Evolutionary conservation across 2,329 filamentous ascomycete species (phyloP), one percentile per base, ranked within the genome.

Genomic region (Mycosphaerelloides madeirae): DNA sequence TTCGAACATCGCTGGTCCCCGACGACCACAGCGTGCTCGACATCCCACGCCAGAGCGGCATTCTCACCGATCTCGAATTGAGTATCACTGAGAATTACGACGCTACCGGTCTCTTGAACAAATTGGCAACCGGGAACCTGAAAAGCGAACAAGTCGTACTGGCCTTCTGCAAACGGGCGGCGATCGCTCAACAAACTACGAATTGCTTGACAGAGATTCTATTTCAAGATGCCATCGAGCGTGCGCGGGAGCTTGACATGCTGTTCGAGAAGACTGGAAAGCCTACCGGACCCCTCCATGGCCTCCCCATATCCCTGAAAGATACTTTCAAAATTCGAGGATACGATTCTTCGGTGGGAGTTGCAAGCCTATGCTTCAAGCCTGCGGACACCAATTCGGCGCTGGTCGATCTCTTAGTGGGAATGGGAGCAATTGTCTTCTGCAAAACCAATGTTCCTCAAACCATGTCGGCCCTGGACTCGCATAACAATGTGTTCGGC

Each of bases 401-500:
- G 40, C 69, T 78, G n/a, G 43, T 76, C 12, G 60, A 73, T 41
- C 66, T 69, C 49, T 53, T 73, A 16, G 62, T 62, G 52, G 58
- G 64, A 3, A 71, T 73, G 3, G 76, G 75, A 2, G 71, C 71
- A 64, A 41, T 78, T 2, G 50, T 74, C 1, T 71, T 72, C 48
- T 70, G 66, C 57, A 76, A 79, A 57, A 79, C 76, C 3, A 78
- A 78, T 46, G 59, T 78, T 3, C 74, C 76, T 3, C 73, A 76
- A 52, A 75, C 72, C 0, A 67, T 79, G 43, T 73, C 76, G 71
- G 65, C 68, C 3, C 53, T 74, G 12, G 75, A 78, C 50, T 71
- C 68, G 1, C 73, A 77, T 55, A 78, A 78, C 56, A 73, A 77
- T 44, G 60, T 73, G 31, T 74, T 69, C 45, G 70, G 70, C 2